Base-by-base conservation (phyloP, 1,139 yeast species). In the Blastobotrys buckinghamii region DNA sequence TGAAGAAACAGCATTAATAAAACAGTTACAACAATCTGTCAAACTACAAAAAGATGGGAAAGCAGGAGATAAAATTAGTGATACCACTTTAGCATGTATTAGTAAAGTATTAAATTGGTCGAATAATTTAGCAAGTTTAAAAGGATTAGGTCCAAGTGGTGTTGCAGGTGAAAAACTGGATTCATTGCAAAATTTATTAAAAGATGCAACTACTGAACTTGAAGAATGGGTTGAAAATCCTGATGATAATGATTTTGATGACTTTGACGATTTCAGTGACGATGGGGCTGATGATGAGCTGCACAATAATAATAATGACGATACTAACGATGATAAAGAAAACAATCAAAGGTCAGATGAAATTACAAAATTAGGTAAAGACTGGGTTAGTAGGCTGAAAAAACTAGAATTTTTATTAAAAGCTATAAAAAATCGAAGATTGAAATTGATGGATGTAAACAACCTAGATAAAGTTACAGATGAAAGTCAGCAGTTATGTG, bases 121-220 rank as follows among this genome's bases (percentile, higher is more conserved):
- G 57, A 79, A 75, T 52, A 51, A 54, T 0, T 45, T 75, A 9
- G 49, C 54, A 6, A 55, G 57, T 19, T 57, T 73, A 24, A 53
- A 72, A 2, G 59, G 60, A 13, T 64, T 60, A 12, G 79, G 78
- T 0, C 64, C 65, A 34, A 53, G 73, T 26, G 74, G 70, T 8
- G 57, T 71, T 15, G 64, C 75, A 39, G 64, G 68, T 19, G 50
- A 45, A 19, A 70, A 70, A 53, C 64, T 74, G 22, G 67, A 62
- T 42, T 69, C 66, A 50, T 68, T 68, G 42, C 61, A 73, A 15
- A 52, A 58, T 2, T 55, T 75, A 50, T 64, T 76, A 19, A 76
- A 73, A 22, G 79, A 75, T 55, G 79, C 78, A 2, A 64, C 72
- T 27, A 77, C 72, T 3, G 79, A 76, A 49, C 72, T 76, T 53